phyloP scores from a whole-genome alignment of 345 rosid genomes.

The Excoecaria cochinchinensis region DNA sequence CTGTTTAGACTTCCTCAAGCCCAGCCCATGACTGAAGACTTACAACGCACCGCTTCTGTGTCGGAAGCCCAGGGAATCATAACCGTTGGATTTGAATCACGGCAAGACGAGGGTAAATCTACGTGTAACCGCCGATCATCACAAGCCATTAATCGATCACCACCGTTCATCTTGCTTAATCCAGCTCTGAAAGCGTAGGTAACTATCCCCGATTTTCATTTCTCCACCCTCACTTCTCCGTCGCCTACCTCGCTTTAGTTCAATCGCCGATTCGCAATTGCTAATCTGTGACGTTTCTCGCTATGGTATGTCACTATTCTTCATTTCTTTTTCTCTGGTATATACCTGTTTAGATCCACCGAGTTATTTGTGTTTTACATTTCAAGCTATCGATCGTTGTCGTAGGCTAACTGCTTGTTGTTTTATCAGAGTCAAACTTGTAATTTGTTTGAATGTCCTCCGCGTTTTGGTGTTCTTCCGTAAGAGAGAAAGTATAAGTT shows the following conservation, averaged over 20 bases:
- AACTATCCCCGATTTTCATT: neutral
- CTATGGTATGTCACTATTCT: conserved; percentile 11
- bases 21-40: no score
- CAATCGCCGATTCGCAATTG: neutral
- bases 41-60: no score
- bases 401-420: no score
- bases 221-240: neutral
- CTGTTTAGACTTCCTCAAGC: no score
- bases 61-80: neutral
- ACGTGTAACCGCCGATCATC: conserved; percentile 13
- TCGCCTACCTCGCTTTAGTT: neutral
- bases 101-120: neutral
- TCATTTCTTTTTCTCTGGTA: neutral
- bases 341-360: no score
- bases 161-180: conserved; percentile 3
- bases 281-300: neutral
- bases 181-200: neutral
- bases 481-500: no score
- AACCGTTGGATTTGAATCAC: neutral
- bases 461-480: no score
- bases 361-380: no score
- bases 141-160: neutral
- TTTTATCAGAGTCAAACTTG: no score
- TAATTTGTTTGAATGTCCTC: no score
- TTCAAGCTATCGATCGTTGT: no score